Conservation (phyloP, 1,284 basidiomycete genomes). For the Pseudozyma hubeiensis region DNA sequence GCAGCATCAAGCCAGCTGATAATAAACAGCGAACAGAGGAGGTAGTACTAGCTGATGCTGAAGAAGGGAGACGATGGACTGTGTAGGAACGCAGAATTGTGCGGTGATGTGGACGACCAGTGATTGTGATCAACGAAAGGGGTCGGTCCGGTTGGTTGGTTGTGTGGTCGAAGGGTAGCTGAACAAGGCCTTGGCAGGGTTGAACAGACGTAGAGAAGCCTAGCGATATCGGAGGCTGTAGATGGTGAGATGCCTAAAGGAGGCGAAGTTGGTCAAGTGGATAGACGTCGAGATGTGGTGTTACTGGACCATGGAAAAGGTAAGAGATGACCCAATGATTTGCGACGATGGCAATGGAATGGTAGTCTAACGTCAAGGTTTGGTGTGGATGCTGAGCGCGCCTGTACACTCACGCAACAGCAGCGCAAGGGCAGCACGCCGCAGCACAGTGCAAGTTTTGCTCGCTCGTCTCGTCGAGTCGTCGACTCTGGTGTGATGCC, state of each 20-base stretch:
- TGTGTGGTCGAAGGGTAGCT: conserved; percentile 14
- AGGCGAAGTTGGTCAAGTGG: conserved; percentile 10
- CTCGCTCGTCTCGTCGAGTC: background rate
- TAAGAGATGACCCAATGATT: too few species aligned
- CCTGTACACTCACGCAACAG: background rate
- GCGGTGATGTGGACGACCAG: too few species aligned
- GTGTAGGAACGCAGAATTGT: too few species aligned
- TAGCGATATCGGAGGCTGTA: conserved; percentile 56
- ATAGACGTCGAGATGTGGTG: background rate
- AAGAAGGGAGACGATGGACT: too few species aligned
- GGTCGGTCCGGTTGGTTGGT: background rate
- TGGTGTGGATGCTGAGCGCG: background rate
- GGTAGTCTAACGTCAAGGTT: conserved; percentile 34
- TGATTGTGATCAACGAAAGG: too few species aligned
- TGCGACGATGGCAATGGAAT: conserved; percentile 1
- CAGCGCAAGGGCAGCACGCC: too few species aligned
- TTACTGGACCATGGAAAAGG: conserved; percentile 20
- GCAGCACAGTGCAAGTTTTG: background rate
- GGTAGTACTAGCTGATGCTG: too few species aligned
- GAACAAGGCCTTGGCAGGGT: conserved; percentile 24
- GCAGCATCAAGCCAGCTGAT: conserved; percentile 35
- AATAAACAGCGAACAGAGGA: background rate
- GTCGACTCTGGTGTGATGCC: conserved; percentile 3
- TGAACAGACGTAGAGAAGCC: conserved; percentile 19
- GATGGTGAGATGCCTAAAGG: conserved; percentile 14